phyloP scores from a whole-genome alignment of 2,329 filamentous ascomycete genomes.

The Myriosclerotinia scirpicola region DNA sequence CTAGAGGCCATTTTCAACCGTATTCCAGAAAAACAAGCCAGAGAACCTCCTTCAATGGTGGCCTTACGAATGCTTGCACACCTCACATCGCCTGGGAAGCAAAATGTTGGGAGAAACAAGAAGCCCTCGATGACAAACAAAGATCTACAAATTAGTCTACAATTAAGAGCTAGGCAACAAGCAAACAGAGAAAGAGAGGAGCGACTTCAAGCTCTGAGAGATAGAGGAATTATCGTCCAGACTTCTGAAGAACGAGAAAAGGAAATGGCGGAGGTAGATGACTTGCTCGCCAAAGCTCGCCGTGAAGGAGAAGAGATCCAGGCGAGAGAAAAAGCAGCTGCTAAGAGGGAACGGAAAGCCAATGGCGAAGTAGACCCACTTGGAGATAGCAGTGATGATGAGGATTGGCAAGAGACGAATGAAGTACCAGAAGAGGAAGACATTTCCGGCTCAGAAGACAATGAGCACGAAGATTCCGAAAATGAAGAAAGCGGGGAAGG shows the following conservation, averaged over 20 bases:
- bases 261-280: constrained; percentile 80
- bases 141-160: constrained; percentile 67
- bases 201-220: constrained; percentile 71
- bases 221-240: constrained; percentile 77
- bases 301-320: constrained; percentile 78
- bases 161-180: constrained; percentile 74
- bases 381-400: constrained; percentile 56
- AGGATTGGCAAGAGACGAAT: constrained; percentile 52
- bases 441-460: constrained; percentile 43
- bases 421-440: constrained; percentile 47
- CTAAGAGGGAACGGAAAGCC: constrained; percentile 60
- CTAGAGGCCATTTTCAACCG: constrained; percentile 68
- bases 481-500: constrained; percentile 41
- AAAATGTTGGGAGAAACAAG: constrained; percentile 45
- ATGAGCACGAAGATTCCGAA: constrained; percentile 41
- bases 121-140: constrained; percentile 63
- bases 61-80: constrained; percentile 74
- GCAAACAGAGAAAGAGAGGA: constrained; percentile 75
- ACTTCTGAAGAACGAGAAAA: constrained; percentile 83
- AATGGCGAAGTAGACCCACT: constrained; percentile 46
- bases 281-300: constrained; percentile 81
- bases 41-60: constrained; percentile 63
- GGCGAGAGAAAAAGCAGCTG: constrained; percentile 71
- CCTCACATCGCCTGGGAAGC: constrained; percentile 61
- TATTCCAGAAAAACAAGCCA: constrained; percentile 60